Base-by-base conservation (phyloP, 352 stramenopile genomes). In the Bremia lactucae region DNA sequence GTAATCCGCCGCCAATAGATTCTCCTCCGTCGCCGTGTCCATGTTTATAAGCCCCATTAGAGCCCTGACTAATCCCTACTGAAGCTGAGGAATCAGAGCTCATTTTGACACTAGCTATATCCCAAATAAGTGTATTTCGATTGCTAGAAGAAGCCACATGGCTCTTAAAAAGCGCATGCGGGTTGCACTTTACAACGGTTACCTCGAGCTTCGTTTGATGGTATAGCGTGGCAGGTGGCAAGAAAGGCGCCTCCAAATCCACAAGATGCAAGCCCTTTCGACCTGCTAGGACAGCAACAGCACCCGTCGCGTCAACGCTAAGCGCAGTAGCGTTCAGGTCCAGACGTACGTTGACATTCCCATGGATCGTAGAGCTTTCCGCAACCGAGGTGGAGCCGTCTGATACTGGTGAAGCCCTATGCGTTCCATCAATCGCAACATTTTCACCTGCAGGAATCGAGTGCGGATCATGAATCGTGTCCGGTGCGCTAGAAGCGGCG, bases 121-220 rank as follows among this genome's bases (percentile, higher is more conserved):
- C 65, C 79, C 79, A 92, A 24, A 92, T 72, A 31, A 92, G 67
- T 26, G 75, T 86, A 46, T 86, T 83, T 31, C 79, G 65, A 57
- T 89, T 85, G 31, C 74, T 85, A 26, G 79, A 87, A 10, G 79
- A 87, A 4, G 77, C 76, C 19, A 89, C 75, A 49, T 74, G 60
- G 46, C 55, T 64, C 47, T 71, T 70, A 53, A 73, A 81, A n/a
- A 70, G 52, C 23, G 62, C 59, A 31, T 86, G 72, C 25, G 76
- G 79, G 39, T 83, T 86, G 52, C 78, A 92, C 44, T 82, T 77
- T 28, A 84, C 79, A 20, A 89, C 79, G 2, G 72, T 55, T 34
- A 89, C 77, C 31, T 88, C 76, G 42, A 80, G 78, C 19, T 87
- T 87, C 36, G 72, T 91, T 59, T 87, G 75, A 37, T 88, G 73